These are phyloP conservation scores for Cyberlindnera euphorbiiphila DNA, from an alignment of 805 yeast genomes.

Conservation along the genomic window DNA sequence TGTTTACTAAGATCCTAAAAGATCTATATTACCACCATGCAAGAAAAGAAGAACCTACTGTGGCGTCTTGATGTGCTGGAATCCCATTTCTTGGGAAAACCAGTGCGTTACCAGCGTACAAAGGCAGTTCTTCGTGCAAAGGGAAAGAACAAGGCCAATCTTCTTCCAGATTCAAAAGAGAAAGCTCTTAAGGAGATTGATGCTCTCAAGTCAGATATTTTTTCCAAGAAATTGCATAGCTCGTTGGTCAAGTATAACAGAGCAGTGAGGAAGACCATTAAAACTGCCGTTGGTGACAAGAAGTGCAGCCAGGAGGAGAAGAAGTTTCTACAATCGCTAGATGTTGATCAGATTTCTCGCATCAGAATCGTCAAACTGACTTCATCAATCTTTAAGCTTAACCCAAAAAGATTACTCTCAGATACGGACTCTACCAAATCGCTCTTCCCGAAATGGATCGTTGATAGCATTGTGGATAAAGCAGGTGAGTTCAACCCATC, in stretches of 20 bases:
- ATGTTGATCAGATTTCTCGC: conserved; percentile 25
- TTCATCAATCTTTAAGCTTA: conserved; percentile 14
- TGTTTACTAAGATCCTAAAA: not conserved
- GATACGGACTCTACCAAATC: conserved; percentile 1
- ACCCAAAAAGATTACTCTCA: conserved; percentile 13
- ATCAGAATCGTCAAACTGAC: conserved; percentile 22
- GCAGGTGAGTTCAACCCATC: conserved; percentile 39
- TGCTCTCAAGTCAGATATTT: conserved; percentile 41
- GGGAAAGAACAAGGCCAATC: conserved; percentile 37
- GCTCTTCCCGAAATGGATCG: conserved; percentile 26
- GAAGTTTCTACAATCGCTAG: conserved; percentile 22
- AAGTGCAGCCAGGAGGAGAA: conserved; percentile 16
- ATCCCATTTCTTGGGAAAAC: conserved; percentile 38
- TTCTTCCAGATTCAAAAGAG: conserved; percentile 33
- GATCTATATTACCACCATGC: conserved; percentile 4
- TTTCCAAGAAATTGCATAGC: conserved; percentile 47
- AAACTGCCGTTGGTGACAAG: conserved; percentile 9
- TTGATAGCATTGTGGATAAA: conserved; percentile 29
- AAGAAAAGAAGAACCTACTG: conserved; percentile 33
- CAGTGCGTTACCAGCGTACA: conserved; percentile 48
- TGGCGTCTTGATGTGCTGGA: conserved; percentile 60
- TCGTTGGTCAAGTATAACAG: conserved; percentile 39
- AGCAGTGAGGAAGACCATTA: conserved; percentile 31
- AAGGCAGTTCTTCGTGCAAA: conserved; percentile 28
- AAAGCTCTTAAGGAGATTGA: conserved; percentile 45